Conservation (phyloP, 345 rosid genomes). For the Kernera saxatilis region DNA sequence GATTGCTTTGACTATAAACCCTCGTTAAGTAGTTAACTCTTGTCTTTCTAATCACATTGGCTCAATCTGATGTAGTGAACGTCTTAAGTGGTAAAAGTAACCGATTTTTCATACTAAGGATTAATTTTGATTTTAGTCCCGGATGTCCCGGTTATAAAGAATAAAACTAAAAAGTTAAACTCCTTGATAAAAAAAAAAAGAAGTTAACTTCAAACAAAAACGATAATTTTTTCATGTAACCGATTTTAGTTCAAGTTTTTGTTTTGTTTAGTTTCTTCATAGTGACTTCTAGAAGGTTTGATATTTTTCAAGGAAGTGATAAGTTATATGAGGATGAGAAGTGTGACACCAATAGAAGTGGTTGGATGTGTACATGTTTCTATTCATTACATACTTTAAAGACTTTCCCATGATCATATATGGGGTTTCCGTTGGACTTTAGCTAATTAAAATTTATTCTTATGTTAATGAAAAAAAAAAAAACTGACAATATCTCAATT, state of each 20-base stretch:
- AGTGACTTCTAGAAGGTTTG: not conserved
- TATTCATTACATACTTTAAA: not conserved
- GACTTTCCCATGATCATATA: not conserved
- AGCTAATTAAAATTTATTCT: not conserved
- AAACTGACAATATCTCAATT: not conserved
- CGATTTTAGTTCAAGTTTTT: not conserved
- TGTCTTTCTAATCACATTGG: too few species aligned
- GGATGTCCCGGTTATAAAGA: not conserved
- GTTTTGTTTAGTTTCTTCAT: not conserved
- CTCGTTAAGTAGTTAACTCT: too few species aligned
- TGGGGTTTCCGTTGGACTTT: not conserved
- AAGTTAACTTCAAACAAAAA: too few species aligned
- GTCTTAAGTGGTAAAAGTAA: too few species aligned
- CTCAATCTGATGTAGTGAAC: too few species aligned
- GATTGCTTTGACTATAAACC: too few species aligned
- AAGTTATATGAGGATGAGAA: constrained; percentile 12
- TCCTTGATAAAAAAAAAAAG: too few species aligned
- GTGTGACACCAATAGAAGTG: not conserved
- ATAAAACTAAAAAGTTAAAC: too few species aligned
- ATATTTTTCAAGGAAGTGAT: not conserved
- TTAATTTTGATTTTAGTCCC: not conserved
- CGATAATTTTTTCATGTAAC: too few species aligned
- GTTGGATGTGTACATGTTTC: constrained; percentile 9
- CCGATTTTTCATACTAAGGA: too few species aligned
- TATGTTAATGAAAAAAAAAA: not conserved